phyloP scores from a whole-genome alignment of 371 early-diverging fungal species.

The Lichtheimia ramosa region DNA sequence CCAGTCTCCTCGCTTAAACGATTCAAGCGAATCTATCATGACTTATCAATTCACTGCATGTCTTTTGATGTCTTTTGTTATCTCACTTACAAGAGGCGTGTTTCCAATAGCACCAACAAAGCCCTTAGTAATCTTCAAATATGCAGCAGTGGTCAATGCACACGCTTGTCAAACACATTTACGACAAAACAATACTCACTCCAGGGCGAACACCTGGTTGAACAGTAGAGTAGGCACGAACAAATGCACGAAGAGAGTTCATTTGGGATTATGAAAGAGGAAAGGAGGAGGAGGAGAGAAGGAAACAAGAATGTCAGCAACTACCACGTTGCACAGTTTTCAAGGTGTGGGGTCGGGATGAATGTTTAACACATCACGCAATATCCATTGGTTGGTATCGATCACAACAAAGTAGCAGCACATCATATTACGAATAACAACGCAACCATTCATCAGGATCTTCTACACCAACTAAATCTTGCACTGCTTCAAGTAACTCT shows the following conservation, averaged over 20 bases:
- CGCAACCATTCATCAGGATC: constrained; percentile 38
- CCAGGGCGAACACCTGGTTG: constrained; percentile 35
- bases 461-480: constrained; percentile 41
- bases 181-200: constrained; percentile 18
- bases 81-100: constrained; percentile 81
- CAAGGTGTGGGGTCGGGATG: background rate
- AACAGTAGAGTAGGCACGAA: constrained; percentile 44
- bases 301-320: background rate
- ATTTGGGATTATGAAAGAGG: constrained; percentile 13
- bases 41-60: background rate
- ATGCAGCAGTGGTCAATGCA: no score
- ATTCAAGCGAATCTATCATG: constrained; percentile 68
- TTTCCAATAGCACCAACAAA: constrained; percentile 93
- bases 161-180: no score
- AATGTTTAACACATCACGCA: no score
- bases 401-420: no score
- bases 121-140: constrained; percentile 61
- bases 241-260: constrained; percentile 35
- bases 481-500: constrained; percentile 18
- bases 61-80: background rate
- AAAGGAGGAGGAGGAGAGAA: constrained; percentile 3
- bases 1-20: constrained; percentile 82
- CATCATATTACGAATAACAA: constrained; percentile 1
- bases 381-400: no score
- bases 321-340: background rate